Percentiles rank a stretch among this genome's conserved stretches.
These are phyloP conservation scores for Sphaerulina vaccinii DNA, from an alignment of 2,329 filamentous ascomycete genomes.

Conservation along the genomic window DNA sequence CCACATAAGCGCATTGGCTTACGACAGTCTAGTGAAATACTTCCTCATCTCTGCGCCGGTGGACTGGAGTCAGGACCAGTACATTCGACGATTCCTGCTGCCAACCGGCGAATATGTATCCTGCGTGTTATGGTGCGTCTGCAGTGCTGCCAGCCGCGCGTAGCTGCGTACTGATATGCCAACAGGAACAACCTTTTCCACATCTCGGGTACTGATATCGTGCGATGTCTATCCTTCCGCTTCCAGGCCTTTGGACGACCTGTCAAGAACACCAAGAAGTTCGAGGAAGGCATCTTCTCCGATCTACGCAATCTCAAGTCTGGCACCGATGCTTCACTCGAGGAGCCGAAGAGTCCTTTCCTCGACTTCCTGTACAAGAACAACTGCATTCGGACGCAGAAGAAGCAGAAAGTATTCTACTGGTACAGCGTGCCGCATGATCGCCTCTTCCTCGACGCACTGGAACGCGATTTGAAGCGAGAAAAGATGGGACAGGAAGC, in stretches of 20 bases:
- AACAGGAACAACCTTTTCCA: conserved; percentile 95
- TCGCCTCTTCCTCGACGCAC: conserved; percentile 90
- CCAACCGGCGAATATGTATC: conserved; percentile 99
- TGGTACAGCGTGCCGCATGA: conserved; percentile 99
- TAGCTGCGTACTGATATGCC: conserved; percentile 17
- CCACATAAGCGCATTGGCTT: conserved; percentile 29
- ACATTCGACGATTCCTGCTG: conserved; percentile 90
- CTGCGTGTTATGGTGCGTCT: conserved; percentile 79
- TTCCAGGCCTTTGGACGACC: conserved; percentile 98
- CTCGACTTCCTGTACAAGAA: conserved; percentile 99
- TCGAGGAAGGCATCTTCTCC: conserved; percentile 99
- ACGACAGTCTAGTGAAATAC: conserved; percentile 76
- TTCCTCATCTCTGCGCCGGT: conserved; percentile 98
- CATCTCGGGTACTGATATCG: conserved; percentile 98
- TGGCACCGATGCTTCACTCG: conserved; percentile 93
- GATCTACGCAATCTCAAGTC: conserved; percentile 98
- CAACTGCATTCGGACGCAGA: conserved; percentile 99
- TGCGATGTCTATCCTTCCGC: conserved; percentile 93
- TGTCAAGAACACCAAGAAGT: conserved; percentile 99
- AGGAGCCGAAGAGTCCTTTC: conserved; percentile 98
- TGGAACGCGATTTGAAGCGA: conserved; percentile 95
- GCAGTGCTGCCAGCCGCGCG: conserved; percentile 17
- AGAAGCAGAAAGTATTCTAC: conserved; percentile 99
- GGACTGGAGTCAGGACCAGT: conserved; percentile 95
- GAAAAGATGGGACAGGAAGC: conserved; percentile 99